Conservation (phyloP, 2,329 filamentous ascomycete genomes). For the Thelonectria rubi region DNA sequence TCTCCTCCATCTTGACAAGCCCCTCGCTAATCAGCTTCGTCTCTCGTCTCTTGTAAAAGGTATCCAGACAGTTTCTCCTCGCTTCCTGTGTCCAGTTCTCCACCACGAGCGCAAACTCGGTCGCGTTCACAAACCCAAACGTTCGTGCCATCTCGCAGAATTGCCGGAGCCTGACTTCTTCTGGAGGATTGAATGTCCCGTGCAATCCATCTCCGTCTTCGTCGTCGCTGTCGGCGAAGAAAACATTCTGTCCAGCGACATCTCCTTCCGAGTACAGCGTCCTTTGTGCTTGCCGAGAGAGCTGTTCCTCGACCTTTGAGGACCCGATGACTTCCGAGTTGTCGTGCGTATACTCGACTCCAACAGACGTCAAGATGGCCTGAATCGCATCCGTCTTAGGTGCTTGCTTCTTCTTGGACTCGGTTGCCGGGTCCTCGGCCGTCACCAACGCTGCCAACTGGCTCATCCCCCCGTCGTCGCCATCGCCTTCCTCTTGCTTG, state of each 20-base stretch:
- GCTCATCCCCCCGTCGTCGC: conserved; percentile 73
- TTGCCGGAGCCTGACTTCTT: conserved; percentile 78
- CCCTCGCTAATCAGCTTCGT: conserved; percentile 54
- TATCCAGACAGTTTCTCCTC: conserved; percentile 78
- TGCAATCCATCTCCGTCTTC: conserved; percentile 44
- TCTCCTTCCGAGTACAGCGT: conserved; percentile 56
- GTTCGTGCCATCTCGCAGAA: conserved; percentile 89
- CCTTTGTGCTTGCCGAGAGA: conserved; percentile 80
- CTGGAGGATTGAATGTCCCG: conserved; percentile 73
- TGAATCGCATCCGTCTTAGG: conserved; percentile 78
- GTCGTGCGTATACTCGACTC: conserved; percentile 95
- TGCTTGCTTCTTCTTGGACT: conserved; percentile 49
- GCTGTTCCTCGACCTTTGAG: conserved; percentile 86
- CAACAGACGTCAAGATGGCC: conserved; percentile 86
- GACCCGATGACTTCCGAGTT: conserved; percentile 95
- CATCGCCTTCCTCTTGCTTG: conserved; percentile 60
- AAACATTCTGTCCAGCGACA: conserved; percentile 59
- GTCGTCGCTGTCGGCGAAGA: conserved; percentile 65
- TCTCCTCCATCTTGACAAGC: conserved; percentile 35
- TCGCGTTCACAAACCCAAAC: conserved; percentile 79
- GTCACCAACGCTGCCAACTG: conserved; percentile 70
- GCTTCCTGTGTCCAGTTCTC: conserved; percentile 90
- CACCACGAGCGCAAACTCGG: conserved; percentile 88
- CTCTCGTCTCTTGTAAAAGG: conserved; percentile 78
- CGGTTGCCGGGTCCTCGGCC: conserved; percentile 55